A percentile compares a stretch with the other conserved stretches of the same genome.
Evolutionary conservation across 441 rosid species (phyloP).

Genomic region (Gossypium lobatum): DNA sequence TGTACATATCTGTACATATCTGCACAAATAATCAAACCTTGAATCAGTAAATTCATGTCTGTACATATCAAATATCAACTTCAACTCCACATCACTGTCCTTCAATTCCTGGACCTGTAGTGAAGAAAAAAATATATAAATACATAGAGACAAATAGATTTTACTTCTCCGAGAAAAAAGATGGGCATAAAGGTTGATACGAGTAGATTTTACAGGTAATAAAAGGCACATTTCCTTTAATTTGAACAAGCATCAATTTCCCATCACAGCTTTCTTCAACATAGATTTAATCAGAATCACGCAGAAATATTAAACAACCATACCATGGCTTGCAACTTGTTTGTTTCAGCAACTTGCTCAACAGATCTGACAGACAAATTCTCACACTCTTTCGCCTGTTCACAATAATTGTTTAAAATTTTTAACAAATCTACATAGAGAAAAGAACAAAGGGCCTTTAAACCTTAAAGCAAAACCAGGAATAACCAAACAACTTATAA

Average conservation of each 20-base stretch:
- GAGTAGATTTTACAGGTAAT: background rate
- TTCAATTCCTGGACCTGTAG: slow-evolving; percentile 70
- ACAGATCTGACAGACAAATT: slow-evolving; percentile 48
- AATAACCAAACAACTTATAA: background rate
- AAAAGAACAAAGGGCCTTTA: slow-evolving; percentile 18
- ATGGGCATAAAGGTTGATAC: background rate
- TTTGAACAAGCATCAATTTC: slow-evolving; percentile 2
- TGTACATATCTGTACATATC: too few species aligned
- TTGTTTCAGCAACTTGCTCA: slow-evolving; percentile 56
- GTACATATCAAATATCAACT: slow-evolving; percentile 79
- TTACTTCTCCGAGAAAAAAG: background rate
- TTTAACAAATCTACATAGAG: background rate
- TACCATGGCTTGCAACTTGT: slow-evolving; percentile 73
- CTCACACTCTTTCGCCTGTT: slow-evolving; percentile 72
- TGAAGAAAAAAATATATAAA: background rate
- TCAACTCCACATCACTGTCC: slow-evolving; percentile 65
- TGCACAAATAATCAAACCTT: slow-evolving; percentile 46
- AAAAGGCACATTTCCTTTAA: background rate
- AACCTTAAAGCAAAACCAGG: slow-evolving; percentile 22
- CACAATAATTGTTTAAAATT: slow-evolving; percentile 10
- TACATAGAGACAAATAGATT: slow-evolving; percentile 3
- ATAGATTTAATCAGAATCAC: background rate
- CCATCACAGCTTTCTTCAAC: background rate
- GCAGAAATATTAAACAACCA: slow-evolving; percentile 10
- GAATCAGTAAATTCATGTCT: slow-evolving; percentile 70